Conservation (phyloP, 768 basidiomycete genomes). For the Auricularia heimuer region DNA sequence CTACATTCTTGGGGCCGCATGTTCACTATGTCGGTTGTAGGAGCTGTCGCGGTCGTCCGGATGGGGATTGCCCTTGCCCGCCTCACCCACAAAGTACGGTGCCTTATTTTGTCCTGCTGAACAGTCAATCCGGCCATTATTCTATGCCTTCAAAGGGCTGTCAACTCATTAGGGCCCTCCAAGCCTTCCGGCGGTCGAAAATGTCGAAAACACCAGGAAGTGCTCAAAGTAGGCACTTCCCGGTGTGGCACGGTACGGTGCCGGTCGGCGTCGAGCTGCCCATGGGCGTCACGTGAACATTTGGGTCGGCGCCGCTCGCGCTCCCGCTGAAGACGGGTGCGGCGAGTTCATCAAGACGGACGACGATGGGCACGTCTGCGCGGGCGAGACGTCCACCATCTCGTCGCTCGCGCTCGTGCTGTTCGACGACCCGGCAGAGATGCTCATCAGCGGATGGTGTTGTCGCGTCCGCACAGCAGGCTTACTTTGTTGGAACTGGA, state of each 20-base stretch:
- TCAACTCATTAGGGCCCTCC: too few species aligned
- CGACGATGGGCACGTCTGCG: constrained; percentile 11
- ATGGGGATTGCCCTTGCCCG: too few species aligned
- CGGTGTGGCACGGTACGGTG: constrained; percentile 23
- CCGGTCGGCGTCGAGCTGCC: constrained; percentile 52
- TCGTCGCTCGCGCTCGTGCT: constrained; percentile 14
- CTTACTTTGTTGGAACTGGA: background rate
- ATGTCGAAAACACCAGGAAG: too few species aligned
- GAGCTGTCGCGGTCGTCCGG: too few species aligned
- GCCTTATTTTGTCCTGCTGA: too few species aligned
- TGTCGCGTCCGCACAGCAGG: background rate
- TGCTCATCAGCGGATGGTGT: background rate
- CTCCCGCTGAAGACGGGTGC: background rate
- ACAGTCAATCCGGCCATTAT: too few species aligned
- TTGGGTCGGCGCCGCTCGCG: constrained; percentile 32
- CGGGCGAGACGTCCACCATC: constrained; percentile 19
- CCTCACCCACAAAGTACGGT: too few species aligned
- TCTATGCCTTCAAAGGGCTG: too few species aligned
- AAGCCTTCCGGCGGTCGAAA: too few species aligned
- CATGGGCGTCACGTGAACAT: constrained; percentile 47
- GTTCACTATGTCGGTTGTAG: too few species aligned
- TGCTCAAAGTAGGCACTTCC: too few species aligned
- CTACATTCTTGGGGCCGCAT: too few species aligned
- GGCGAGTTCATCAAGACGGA: constrained; percentile 21
- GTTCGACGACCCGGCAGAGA: background rate